Conservation (phyloP, 768 basidiomycete genomes). For the Mycena filopes region DNA sequence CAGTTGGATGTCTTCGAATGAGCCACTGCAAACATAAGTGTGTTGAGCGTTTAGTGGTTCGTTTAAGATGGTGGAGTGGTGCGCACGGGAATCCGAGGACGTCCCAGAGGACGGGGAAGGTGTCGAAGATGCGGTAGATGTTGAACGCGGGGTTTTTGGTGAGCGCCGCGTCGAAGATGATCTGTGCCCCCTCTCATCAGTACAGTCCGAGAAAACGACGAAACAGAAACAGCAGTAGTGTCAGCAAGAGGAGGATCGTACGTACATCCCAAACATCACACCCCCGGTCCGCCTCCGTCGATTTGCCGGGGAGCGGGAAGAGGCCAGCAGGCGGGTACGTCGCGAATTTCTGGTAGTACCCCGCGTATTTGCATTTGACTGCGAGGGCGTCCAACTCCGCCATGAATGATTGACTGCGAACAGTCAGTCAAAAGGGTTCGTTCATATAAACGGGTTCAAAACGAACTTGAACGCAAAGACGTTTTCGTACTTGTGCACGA, state of each 20-base stretch:
- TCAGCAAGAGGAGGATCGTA: no score
- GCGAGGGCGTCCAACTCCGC: constrained; percentile 64
- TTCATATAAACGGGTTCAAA: not conserved
- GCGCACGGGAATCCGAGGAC: constrained; percentile 84
- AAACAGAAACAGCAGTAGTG: no score
- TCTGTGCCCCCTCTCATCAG: no score
- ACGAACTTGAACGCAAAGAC: constrained; percentile 80
- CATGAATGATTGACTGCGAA: constrained; percentile 68
- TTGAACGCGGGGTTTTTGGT: constrained; percentile 66
- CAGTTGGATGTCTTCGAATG: constrained; percentile 62
- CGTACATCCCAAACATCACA: constrained; percentile 81
- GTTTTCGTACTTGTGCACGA: constrained; percentile 77
- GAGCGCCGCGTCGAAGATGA: constrained; percentile 70
- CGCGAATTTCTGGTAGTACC: constrained; percentile 69
- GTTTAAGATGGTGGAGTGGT: not conserved
- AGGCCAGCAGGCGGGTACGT: constrained; percentile 75
- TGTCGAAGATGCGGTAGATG: constrained; percentile 82
- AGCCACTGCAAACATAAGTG: constrained; percentile 52
- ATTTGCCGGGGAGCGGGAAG: constrained; percentile 75
- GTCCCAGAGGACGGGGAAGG: constrained; percentile 79
- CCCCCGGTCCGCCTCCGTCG: constrained; percentile 53
- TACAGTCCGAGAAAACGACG: no score
- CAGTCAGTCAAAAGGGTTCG: not conserved
- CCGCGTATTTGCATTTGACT: constrained; percentile 67
- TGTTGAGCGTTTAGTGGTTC: not conserved